Evolutionary conservation across 108 stramenopile species (phyloP), one percentile per base, ranked within the genome.

Genomic region (Cyclotella sp.): DNA sequence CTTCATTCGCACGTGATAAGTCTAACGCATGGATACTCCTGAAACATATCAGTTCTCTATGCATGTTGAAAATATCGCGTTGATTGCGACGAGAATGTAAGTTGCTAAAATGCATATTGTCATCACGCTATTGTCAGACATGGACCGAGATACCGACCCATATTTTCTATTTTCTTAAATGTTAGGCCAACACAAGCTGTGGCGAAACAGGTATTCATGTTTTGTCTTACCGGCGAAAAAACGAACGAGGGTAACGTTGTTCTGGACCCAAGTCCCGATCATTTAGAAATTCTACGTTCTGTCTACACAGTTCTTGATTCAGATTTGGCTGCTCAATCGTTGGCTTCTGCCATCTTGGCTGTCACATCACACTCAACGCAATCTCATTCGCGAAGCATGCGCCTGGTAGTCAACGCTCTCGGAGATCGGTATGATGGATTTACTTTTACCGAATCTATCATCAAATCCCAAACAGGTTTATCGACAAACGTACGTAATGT

Each of bases 11-110:
- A 27, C 11, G 11, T 61, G 29, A 8, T 61, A 13, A 13, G 26
- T 30, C 30, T 61, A 11, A 9, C 19, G 29, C 19, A 43, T 65
- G 22, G 39, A 24, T 8, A 45, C 15, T n/a, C n/a, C n/a, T n/a
- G n/a, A n/a, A n/a, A n/a, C n/a, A n/a, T n/a, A n/a, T 43, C n/a
- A 79, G 70, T 68, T 88, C 26, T 80, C 82, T 66, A 78, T 83
- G 12, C 89, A 89, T 67, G 73, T 91, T 22, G 92, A 91, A 73
- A 89, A 91, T 51, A 60, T 93, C 40, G 88, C 79, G 28, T 73
- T 72, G 4, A 86, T 91, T 72, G 89, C 85, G 13, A 83, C 66
- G 22, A 60, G 40, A 19, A 70, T 92, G 39, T 70, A 70, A 9
- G 69, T 55, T 24, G 30, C 51, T 18, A 14, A 43, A 12, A 21